phyloP scores from a whole-genome alignment of 75 land plant species.

The Sequoiadendron giganteum region DNA sequence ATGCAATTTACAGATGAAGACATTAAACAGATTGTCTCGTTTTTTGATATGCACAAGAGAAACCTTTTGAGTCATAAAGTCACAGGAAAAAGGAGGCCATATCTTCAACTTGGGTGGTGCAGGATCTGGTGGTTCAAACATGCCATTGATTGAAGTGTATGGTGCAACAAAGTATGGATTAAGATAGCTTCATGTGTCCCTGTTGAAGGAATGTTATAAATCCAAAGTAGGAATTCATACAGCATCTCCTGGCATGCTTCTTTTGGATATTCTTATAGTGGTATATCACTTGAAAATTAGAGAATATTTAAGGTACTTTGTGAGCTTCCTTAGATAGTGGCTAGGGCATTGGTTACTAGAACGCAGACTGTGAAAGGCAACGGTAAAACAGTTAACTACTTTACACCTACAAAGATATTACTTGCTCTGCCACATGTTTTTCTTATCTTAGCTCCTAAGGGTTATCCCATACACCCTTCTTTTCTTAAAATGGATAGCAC shows the following conservation, averaged over 20 bases:
- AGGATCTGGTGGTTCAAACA: conserved; percentile 97
- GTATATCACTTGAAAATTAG: conserved; percentile 82
- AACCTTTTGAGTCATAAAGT: conserved; percentile 78
- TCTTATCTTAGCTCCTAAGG: no score
- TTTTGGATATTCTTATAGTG: conserved; percentile 95
- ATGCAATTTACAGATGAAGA: conserved; percentile 89
- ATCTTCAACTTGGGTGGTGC: conserved; percentile 99
- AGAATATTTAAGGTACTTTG: conserved; percentile 97
- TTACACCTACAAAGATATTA: no score
- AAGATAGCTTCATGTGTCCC: conserved; percentile 85
- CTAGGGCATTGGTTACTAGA: conserved; percentile 86
- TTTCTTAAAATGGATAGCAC: no score
- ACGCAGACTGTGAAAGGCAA: no score
- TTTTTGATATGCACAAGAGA: conserved; percentile 93
- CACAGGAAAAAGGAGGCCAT: conserved; percentile 82
- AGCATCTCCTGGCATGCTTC: conserved; percentile 99
- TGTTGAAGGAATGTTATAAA: conserved; percentile 77
- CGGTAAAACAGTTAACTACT: no score
- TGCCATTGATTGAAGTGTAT: conserved; percentile 98
- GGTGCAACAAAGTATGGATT: conserved; percentile 97
- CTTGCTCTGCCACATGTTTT: no score
- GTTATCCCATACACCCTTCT: no score
- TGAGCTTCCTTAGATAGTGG: conserved; percentile 99
- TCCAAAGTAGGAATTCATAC: conserved; percentile 92
- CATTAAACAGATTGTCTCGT: conserved; percentile 88